Evolutionary conservation across 2,329 filamentous ascomycete species (phyloP).

Genomic region (Xylariaceae sp.): DNA sequence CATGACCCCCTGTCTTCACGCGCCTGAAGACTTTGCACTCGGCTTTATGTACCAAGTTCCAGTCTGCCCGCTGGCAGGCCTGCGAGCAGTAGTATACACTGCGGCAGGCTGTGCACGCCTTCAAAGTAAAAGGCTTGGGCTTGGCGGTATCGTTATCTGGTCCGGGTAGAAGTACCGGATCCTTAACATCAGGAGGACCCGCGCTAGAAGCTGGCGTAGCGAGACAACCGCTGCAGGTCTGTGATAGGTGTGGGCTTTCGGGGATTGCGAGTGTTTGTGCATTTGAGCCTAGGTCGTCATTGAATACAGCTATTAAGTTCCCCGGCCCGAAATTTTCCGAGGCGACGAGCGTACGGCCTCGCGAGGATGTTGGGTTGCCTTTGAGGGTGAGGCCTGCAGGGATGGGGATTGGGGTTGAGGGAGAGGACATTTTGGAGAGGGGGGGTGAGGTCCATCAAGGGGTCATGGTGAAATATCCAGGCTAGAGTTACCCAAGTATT

Average conservation of each 20-base stretch:
- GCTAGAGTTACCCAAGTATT: no score
- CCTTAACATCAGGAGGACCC: constrained; percentile 12
- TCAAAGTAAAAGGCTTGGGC: constrained; percentile 21
- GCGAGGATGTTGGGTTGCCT: constrained; percentile 7
- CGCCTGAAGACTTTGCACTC: constrained; percentile 49
- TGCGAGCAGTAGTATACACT: constrained; percentile 51
- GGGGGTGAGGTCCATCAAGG: background rate
- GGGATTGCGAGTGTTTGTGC: constrained; percentile 46
- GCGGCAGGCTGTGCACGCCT: constrained; percentile 51
- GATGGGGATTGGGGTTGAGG: constrained; percentile 3
- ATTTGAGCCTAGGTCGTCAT: no score
- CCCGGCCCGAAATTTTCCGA: constrained; percentile 42
- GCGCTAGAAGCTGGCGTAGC: constrained; percentile 26
- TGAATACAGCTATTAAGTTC: constrained; percentile 44
- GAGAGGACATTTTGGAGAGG: background rate
- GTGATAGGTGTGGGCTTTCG: constrained; percentile 37
- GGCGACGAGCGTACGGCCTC: constrained; percentile 46
- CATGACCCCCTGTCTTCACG: constrained; percentile 34
- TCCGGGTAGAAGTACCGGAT: no score
- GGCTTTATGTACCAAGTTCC: constrained; percentile 45
- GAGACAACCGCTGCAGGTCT: constrained; percentile 48
- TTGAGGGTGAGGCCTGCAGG: constrained; percentile 11
- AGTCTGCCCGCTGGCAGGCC: constrained; percentile 52
- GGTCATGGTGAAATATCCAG: background rate
- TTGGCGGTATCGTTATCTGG: no score